Conservation (phyloP, 441 rosid species). For the Metrosideros polymorpha region DNA sequence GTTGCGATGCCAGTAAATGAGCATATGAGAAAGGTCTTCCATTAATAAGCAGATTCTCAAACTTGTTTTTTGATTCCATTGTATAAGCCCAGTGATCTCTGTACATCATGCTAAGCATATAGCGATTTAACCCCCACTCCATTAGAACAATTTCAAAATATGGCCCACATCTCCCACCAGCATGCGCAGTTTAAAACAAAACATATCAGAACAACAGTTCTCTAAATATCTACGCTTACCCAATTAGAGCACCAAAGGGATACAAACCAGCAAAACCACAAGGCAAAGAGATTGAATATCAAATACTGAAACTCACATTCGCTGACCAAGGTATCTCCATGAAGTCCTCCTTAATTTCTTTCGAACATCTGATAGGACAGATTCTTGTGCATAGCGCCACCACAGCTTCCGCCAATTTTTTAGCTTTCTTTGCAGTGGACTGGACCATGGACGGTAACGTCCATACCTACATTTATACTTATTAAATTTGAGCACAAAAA, state of each 20-base stretch:
- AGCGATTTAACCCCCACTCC: neutral
- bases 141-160: neutral
- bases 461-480: constrained; percentile 59
- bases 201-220: neutral
- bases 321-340: constrained; percentile 77
- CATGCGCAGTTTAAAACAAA: neutral
- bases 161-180: neutral
- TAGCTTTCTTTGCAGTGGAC: constrained; percentile 46
- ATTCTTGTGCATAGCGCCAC: constrained; percentile 92
- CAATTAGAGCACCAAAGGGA: neutral
- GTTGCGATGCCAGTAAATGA: neutral
- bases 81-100: neutral
- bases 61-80: neutral
- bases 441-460: constrained; percentile 74
- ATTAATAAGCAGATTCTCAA: neutral
- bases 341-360: constrained; percentile 74
- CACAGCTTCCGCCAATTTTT: constrained; percentile 77
- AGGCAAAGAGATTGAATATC: neutral
- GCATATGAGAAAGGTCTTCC: neutral
- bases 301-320: constrained; percentile 46
- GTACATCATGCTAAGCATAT: neutral
- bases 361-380: constrained; percentile 67
- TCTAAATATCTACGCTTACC: neutral
- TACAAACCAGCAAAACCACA: neutral
- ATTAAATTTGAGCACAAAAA: neutral